Conservation (phyloP, 2,329 filamentous ascomycete genomes). For the Aspergillus novoparasiticus region DNA sequence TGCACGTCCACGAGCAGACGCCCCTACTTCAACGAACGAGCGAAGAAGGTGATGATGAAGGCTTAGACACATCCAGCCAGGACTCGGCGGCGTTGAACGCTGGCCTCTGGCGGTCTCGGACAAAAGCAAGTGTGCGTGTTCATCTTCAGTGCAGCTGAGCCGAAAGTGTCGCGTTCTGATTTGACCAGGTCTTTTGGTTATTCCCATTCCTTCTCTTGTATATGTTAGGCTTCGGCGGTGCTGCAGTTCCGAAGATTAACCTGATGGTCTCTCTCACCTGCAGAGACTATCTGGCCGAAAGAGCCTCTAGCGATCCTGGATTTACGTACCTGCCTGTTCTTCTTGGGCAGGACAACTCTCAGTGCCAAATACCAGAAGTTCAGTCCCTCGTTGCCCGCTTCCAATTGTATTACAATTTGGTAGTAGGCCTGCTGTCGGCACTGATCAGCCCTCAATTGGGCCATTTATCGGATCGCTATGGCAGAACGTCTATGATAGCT, state of each 20-base stretch:
- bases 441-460: constrained; percentile 82
- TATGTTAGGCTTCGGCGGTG: constrained; percentile 82
- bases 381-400: constrained; percentile 78
- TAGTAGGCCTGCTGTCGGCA: constrained; percentile 76
- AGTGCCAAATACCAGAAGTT: constrained; percentile 79
- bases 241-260: constrained; percentile 84
- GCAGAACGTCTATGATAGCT: constrained; percentile 73
- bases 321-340: constrained; percentile 66
- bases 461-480: constrained; percentile 82
- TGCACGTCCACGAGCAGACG: constrained; percentile 28
- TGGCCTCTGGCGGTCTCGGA: constrained; percentile 37
- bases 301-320: constrained; percentile 59
- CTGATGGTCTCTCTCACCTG: constrained; percentile 84
- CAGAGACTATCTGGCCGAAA: constrained; percentile 75
- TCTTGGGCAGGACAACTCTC: constrained; percentile 70
- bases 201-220: constrained; percentile 78
- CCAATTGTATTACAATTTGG: constrained; percentile 72
- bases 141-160: not conserved
- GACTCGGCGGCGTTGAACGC: not conserved
- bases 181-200: constrained; percentile 74
- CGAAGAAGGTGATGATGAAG: constrained; percentile 1
- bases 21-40: constrained; percentile 25
- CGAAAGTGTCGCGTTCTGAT: constrained; percentile 9
- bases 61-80: not conserved
- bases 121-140: constrained; percentile 51